A percentile compares a stretch with the other conserved stretches of the same genome.
Evolutionary conservation across 2,329 filamentous ascomycete species (phyloP).

Genomic region (Fusarium chlamydosporum): DNA sequence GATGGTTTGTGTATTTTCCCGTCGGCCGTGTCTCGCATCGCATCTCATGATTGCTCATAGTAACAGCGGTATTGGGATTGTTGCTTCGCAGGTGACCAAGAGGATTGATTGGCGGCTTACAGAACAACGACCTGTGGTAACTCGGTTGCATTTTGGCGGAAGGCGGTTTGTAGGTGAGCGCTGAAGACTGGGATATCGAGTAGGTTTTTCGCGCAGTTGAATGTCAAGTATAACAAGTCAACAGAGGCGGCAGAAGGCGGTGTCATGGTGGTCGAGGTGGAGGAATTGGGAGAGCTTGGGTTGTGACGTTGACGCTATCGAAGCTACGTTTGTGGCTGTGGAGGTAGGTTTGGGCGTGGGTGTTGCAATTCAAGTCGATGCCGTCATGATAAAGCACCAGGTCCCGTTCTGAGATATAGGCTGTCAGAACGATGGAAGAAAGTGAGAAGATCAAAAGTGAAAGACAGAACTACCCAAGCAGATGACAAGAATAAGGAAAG

Average conservation of each 20-base stretch:
- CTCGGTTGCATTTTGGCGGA: conserved; percentile 64
- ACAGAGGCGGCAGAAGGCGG: conserved; percentile 63
- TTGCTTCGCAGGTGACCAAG: conserved; percentile 27
- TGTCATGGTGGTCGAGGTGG: conserved; percentile 51
- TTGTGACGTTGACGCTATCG: conserved; percentile 18
- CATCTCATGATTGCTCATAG: conserved; percentile 27
- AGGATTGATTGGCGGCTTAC: conserved; percentile 59
- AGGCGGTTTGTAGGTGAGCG: conserved; percentile 73
- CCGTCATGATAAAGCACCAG: conserved; percentile 21
- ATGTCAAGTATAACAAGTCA: conserved; percentile 84
- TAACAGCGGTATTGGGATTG: conserved; percentile 13
- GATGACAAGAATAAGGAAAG: conserved; percentile 3
- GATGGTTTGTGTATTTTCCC: conserved; percentile 12
- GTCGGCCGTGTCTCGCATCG: conserved; percentile 13
- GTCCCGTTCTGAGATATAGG: neutral
- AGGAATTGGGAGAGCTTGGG: conserved; percentile 13
- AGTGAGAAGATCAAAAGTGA: conserved; percentile 9
- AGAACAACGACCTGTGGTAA: conserved; percentile 70
- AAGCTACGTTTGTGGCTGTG: neutral
- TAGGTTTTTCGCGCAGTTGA: conserved; percentile 84
- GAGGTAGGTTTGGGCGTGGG: conserved; percentile 8
- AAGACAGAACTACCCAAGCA: neutral
- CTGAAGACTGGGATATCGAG: conserved; percentile 80
- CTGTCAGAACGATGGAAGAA: conserved; percentile 9
- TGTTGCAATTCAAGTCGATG: conserved; percentile 23